Conservation (phyloP, 257 asterid species). For the Fraxinus pennsylvanica region DNA sequence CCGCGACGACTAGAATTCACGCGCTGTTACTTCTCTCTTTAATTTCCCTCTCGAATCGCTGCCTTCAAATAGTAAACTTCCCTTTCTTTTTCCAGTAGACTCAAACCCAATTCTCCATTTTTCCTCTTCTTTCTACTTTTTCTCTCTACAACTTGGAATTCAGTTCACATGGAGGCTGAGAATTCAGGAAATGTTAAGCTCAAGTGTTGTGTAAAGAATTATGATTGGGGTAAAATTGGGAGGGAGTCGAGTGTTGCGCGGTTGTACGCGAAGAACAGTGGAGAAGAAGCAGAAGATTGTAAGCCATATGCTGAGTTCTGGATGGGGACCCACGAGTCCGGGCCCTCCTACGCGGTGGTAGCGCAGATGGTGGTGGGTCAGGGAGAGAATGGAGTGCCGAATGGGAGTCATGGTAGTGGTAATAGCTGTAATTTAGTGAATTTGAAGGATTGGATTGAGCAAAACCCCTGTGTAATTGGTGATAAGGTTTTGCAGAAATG, state of each 20-base stretch:
- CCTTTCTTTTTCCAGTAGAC: slow-evolving; percentile 32
- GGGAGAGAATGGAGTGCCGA: slow-evolving; percentile 19
- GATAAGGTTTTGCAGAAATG: slow-evolving; percentile 63
- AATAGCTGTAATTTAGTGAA: slow-evolving; percentile 28
- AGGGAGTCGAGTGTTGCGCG: slow-evolving; percentile 61
- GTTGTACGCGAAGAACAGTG: slow-evolving; percentile 48
- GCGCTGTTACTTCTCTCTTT: not conserved
- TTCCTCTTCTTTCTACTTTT: slow-evolving; percentile 25
- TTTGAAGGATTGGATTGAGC: slow-evolving; percentile 83
- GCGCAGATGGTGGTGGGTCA: slow-evolving; percentile 5
- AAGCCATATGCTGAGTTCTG: slow-evolving; percentile 77
- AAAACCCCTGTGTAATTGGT: slow-evolving; percentile 68
- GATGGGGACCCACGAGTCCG: slow-evolving; percentile 95
- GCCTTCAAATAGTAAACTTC: slow-evolving; percentile 40
- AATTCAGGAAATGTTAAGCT: slow-evolving; percentile 41
- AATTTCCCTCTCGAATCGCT: slow-evolving; percentile 39
- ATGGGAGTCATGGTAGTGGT: slow-evolving; percentile 8
- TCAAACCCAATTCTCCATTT: slow-evolving; percentile 1
- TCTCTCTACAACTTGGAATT: slow-evolving; percentile 18
- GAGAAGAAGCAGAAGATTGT: slow-evolving; percentile 38
- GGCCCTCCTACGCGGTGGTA: slow-evolving; percentile 51
- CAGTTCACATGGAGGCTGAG: slow-evolving; percentile 42
- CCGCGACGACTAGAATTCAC: not conserved
- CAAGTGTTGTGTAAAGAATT: slow-evolving; percentile 63
- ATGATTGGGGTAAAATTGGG: slow-evolving; percentile 70